Base-by-base conservation (phyloP, 371 early-diverging fungal genomes). In the Blyttiomyces sp. region DNA sequence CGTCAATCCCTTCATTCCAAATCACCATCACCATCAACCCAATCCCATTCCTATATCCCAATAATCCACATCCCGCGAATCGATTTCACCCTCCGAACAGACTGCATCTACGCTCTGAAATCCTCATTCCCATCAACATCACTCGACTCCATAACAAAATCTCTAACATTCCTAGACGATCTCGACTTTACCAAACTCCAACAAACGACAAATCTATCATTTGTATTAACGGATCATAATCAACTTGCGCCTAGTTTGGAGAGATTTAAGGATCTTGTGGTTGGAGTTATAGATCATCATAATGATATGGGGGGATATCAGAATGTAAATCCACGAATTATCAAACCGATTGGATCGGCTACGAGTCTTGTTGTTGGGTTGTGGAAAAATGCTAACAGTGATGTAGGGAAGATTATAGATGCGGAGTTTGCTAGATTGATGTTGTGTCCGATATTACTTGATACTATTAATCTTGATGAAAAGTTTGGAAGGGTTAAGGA, bases 241-340 rank as follows among this genome's bases (percentile, higher is more conserved):
- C 64, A 66, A 5, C 63, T 86, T 16, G 71, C 85, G 0, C 66
- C 68, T 16, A 74, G 81, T 1, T 74, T 86, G 39, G 43, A 0
- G 34, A 43, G 24, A 49, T 48, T 44, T 71, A 65, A 33, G 1
- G 43, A 65, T 21, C 64, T 61, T 13, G 84, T 91, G 4, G 59
- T 66, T 0, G 86, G 84, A 4, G 67, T 91, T 9, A 36, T 89
- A 9, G 92, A 91, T 68, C 92, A 91, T 59, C 92, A 91, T 60
- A 70, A 61, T 1, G 90, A 91, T 63, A 86, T 84, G 51, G 64
- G 63, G 3, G 50, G 68, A 5, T 82, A 84, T 52, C 27, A 26
- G n/a, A 64, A 76, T 21, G 74, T 72, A 35, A 45, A 17, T 4
- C 62, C 73, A 7, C 75, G 89, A 28, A 57, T 68, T 6, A 71